Evolutionary conservation across 371 early-diverging fungal genomes (phyloP).

Genomic region (Racocetra persica): DNA sequence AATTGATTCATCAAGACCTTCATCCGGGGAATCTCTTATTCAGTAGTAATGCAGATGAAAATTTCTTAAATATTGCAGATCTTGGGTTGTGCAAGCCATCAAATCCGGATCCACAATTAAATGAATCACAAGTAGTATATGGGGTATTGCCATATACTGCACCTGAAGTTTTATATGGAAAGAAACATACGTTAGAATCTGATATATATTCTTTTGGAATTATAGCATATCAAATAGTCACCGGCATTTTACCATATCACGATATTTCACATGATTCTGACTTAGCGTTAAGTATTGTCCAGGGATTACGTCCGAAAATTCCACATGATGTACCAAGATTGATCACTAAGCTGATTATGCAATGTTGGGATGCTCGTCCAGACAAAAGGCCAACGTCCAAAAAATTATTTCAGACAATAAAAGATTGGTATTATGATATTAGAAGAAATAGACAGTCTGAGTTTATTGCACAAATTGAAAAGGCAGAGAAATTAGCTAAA

Average conservation of each 20-base stretch:
- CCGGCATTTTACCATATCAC: background rate
- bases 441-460: too few relatives aligned
- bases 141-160: slow-evolving; percentile 30
- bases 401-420: too few relatives aligned
- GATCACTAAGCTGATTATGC: background rate
- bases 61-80: slow-evolving; percentile 13
- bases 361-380: slow-evolving; percentile 26
- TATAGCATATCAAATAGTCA: slow-evolving; percentile 7
- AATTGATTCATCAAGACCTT: too few relatives aligned
- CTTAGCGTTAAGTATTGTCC: background rate
- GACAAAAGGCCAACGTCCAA: background rate
- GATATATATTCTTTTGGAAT: slow-evolving; percentile 30
- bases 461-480: too few relatives aligned
- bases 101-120: background rate
- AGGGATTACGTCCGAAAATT: slow-evolving; percentile 24
- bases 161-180: slow-evolving; percentile 11
- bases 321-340: background rate
- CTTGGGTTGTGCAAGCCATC: slow-evolving; percentile 14
- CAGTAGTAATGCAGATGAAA: background rate
- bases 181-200: background rate
- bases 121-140: background rate
- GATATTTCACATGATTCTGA: background rate
- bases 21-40: too few relatives aligned
- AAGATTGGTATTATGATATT: too few relatives aligned
- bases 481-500: too few relatives aligned